Percentiles rank a stretch among this genome's conserved stretches.
Evolutionary conservation across 2,329 filamentous ascomycete species (phyloP).

Genomic region (Penicillium aurantiogriseum): DNA sequence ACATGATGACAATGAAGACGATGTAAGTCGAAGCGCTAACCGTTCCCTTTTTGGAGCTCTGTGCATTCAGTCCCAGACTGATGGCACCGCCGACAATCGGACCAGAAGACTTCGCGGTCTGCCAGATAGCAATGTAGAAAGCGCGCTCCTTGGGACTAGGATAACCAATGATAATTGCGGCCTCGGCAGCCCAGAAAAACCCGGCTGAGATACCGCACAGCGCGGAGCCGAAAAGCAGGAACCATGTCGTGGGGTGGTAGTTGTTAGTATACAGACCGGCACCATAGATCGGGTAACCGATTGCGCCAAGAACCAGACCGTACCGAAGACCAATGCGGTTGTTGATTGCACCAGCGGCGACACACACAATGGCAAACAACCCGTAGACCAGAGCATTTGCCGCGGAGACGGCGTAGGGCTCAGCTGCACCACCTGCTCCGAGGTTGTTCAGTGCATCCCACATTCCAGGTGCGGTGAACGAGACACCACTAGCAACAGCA

Average conservation of each 20-base stretch:
- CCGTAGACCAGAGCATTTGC: constrained; percentile 52
- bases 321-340: constrained; percentile 49
- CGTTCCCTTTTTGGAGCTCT: constrained; percentile 15
- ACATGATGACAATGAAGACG: constrained; percentile 28
- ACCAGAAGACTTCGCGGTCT: constrained; percentile 25
- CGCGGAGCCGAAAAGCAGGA: constrained; percentile 49
- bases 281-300: constrained; percentile 50
- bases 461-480: constrained; percentile 34
- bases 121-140: constrained; percentile 27
- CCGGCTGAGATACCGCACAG: constrained; percentile 49
- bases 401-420: constrained; percentile 52
- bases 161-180: constrained; percentile 50
- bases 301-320: constrained; percentile 41
- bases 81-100: constrained; percentile 26
- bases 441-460: constrained; percentile 57
- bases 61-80: constrained; percentile 23
- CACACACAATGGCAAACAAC: constrained; percentile 48
- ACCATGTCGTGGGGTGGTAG: constrained; percentile 51
- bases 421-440: constrained; percentile 53
- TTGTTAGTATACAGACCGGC: constrained; percentile 52
- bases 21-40: constrained; percentile 24
- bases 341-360: constrained; percentile 49
- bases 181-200: constrained; percentile 52
- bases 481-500: constrained; percentile 24
- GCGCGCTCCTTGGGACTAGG: constrained; percentile 25